Evolutionary conservation across 1,284 basidiomycete species (phyloP), one percentile per base, ranked within the genome.

Genomic region (Fomitopsis betulina): DNA sequence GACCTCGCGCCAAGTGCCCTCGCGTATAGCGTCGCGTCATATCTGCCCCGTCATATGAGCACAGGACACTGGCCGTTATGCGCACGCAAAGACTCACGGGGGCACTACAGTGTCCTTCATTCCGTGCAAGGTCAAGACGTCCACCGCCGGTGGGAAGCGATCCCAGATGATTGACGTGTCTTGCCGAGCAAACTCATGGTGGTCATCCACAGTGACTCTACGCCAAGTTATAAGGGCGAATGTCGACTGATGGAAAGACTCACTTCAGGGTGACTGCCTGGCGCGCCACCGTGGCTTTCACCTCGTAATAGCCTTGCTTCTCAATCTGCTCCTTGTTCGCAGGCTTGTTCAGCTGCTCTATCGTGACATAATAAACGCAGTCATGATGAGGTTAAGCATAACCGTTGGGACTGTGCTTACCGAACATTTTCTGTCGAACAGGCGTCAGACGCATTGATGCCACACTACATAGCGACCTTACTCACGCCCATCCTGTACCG

Each of bases 401-500:
- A 30, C 30, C 23, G 7, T 12, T 10, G 33, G 3, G 27, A 12
- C n/a, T 15, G 21, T 3, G 32, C 64, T 42, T 33, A 68, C 67
- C 61, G 27, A 65, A 63, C 9, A 64, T 43, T 65, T 63, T 68
- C 67, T 67, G 52, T 1, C 5, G 7, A 4, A 32, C 9, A 13
- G 23, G 21, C 15, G 23, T 47, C 35, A 37, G 35, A 47, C 27
- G 10, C 9, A 9, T 27, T 10, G 21, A 12, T 21, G 27, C 25
- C 25, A 17, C 2, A 30, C 12, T 23, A 12, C 0, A 32, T 32
- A 19, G n/a, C 1, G 21, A 47, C 12, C 25, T 51, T 37, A 76
- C 83, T 69, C 67, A 89, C 89, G 68, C 78, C 67, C 89, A 92
- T 90, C 60, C 87, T 78, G 66, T 89, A 91, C 55, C 89, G 78